These are phyloP conservation scores for Calycina herbarum DNA, from an alignment of 2,329 filamentous ascomycete species.

Conservation along the genomic window DNA sequence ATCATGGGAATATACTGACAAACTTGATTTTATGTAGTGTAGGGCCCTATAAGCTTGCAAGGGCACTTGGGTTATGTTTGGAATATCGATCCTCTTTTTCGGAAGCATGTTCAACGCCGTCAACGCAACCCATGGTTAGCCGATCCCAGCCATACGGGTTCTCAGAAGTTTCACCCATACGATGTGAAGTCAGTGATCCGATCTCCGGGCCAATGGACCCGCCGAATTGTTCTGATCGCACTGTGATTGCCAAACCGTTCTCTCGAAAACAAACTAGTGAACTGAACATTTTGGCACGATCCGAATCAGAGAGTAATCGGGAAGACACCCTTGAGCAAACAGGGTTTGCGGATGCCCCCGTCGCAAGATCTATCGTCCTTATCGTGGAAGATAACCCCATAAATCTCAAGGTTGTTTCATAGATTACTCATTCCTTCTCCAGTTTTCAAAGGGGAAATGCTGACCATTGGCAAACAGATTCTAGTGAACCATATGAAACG, in stretches of 20 bases:
- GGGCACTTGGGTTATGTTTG: conserved; percentile 20
- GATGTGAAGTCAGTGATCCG: not conserved
- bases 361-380: conserved; percentile 29
- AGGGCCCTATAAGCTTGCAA: conserved; percentile 28
- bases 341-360: not conserved
- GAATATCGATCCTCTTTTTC: conserved; percentile 16
- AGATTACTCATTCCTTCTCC: conserved; percentile 12
- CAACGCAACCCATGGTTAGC: not conserved
- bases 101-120: conserved; percentile 1
- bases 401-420: conserved; percentile 36
- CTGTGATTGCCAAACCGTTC: not conserved
- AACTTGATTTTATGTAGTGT: conserved; percentile 15
- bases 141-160: conserved; percentile 9
- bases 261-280: not conserved
- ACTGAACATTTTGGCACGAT: not conserved
- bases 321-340: not conserved
- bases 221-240: not conserved
- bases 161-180: not conserved
- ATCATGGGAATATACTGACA: conserved; percentile 1
- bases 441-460: not conserved
- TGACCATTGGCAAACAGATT: conserved; percentile 18
- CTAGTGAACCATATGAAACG: conserved; percentile 30
- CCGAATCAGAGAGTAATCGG: not conserved
- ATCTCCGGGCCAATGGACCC: not conserved
- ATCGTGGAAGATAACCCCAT: conserved; percentile 44